Evolutionary conservation across 495 filamentous ascomycete genomes (phyloP).

Genomic region (Letharia lupina): DNA sequence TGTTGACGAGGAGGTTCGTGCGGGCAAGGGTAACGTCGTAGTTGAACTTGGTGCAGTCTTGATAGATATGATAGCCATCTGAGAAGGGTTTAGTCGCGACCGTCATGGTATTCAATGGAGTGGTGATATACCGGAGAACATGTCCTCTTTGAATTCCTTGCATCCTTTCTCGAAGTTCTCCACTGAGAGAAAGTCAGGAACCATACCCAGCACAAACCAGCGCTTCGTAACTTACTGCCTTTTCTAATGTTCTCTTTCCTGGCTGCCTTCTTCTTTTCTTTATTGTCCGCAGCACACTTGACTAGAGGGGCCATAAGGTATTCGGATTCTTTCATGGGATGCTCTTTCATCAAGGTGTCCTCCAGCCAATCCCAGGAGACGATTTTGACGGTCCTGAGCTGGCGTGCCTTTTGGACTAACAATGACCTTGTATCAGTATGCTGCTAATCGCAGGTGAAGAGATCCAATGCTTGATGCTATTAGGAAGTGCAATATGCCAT

Average conservation of each 20-base stretch:
- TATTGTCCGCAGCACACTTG: constrained; percentile 23
- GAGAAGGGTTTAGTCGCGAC: background rate
- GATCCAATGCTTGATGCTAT: background rate
- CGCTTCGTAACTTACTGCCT: constrained; percentile 28
- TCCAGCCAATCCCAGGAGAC: constrained; percentile 57
- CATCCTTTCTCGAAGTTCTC: constrained; percentile 21
- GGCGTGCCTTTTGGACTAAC: constrained; percentile 39
- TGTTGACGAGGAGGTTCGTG: constrained; percentile 32
- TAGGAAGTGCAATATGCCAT: constrained; percentile 13
- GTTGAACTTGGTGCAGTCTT: constrained; percentile 38
- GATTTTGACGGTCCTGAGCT: constrained; percentile 38
- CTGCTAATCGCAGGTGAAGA: background rate
- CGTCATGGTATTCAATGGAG: background rate
- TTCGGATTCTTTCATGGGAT: constrained; percentile 33
- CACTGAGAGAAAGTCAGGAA: constrained; percentile 17
- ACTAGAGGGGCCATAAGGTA: constrained; percentile 41
- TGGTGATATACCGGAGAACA: constrained; percentile 18
- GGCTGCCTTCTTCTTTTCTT: constrained; percentile 25
- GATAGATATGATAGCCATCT: constrained; percentile 42
- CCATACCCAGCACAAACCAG: background rate
- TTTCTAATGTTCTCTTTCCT: constrained; percentile 27
- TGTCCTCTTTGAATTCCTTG: constrained; percentile 19
- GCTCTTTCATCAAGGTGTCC: constrained; percentile 37
- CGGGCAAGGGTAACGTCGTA: constrained; percentile 43
- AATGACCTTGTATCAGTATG: background rate